Percentiles rank a stretch among this genome's conserved stretches.
Evolutionary conservation across 176 grass and related monocot species (phyloP).

Genomic region (Leersia perrieri): DNA sequence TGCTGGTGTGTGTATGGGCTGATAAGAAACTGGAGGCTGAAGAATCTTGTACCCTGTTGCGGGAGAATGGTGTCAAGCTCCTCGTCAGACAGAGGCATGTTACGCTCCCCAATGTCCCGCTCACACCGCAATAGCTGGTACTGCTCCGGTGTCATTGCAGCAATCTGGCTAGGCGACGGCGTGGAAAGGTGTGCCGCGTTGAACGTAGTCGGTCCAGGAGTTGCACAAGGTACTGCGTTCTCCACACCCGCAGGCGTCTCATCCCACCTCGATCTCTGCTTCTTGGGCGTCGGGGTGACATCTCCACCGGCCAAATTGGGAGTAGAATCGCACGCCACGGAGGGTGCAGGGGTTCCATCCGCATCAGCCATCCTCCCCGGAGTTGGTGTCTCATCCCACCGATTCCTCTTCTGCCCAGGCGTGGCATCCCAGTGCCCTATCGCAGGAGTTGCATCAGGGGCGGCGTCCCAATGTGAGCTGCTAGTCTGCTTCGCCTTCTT

Average conservation of each 20-base stretch:
- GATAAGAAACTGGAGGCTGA: constrained; percentile 65
- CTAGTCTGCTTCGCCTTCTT: constrained; percentile 70
- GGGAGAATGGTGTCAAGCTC: constrained; percentile 89
- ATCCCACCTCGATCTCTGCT: constrained; percentile 93
- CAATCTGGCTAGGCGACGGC: constrained; percentile 45
- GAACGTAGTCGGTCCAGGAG: constrained; percentile 72
- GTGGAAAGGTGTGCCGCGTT: constrained; percentile 60
- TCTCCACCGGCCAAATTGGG: constrained; percentile 76
- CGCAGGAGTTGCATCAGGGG: constrained; percentile 78
- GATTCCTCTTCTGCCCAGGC: constrained; percentile 67
- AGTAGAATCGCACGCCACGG: constrained; percentile 85
- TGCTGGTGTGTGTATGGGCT: constrained; percentile 86
- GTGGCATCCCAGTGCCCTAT: constrained; percentile 75
- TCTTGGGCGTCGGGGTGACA: constrained; percentile 88
- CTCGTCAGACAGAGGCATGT: constrained; percentile 80
- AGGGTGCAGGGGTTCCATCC: constrained; percentile 75
- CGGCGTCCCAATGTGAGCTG: constrained; percentile 70
- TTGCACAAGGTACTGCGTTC: constrained; percentile 40
- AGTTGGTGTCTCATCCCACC: constrained; percentile 97
- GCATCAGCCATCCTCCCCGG: constrained; percentile 80
- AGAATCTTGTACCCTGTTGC: constrained; percentile 81
- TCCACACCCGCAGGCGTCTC: constrained; percentile 82
- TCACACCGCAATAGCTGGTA: constrained; percentile 86
- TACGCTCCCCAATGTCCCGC: constrained; percentile 86
- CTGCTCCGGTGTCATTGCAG: constrained; percentile 84